These are phyloP conservation scores for Triticum dicoccoides DNA, from an alignment of 176 grass and related monocot genomes.

Conservation along the genomic window DNA sequence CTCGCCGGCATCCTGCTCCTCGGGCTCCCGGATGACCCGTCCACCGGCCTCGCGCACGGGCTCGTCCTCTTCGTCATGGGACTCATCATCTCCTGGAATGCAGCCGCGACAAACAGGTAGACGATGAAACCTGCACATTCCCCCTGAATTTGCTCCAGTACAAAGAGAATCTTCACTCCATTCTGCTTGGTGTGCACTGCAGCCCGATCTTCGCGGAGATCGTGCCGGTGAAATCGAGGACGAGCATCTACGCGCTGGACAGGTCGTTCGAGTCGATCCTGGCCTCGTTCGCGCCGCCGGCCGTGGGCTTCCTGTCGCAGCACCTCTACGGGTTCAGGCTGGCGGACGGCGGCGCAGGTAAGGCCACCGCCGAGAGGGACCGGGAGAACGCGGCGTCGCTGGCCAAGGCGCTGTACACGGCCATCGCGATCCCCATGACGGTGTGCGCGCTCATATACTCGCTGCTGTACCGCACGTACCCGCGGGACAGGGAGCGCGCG, in stretches of 20 bases:
- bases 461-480: slow-evolving; percentile 62
- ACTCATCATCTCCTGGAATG: slow-evolving; percentile 61
- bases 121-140: background rate
- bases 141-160: background rate
- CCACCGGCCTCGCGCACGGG: slow-evolving; percentile 45
- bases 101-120: slow-evolving; percentile 50
- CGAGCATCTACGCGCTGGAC: slow-evolving; percentile 72
- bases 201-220: slow-evolving; percentile 93
- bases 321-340: slow-evolving; percentile 64
- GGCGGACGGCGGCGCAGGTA: slow-evolving; percentile 10
- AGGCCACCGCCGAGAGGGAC: slow-evolving; percentile 36
- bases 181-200: background rate
- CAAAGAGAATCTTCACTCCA: background rate
- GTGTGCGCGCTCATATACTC: slow-evolving; percentile 70
- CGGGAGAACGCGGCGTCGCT: slow-evolving; percentile 70
- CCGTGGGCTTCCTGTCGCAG: slow-evolving; percentile 61
- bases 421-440: slow-evolving; percentile 49
- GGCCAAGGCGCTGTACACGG: slow-evolving; percentile 80
- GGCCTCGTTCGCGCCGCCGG: slow-evolving; percentile 71
- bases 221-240: slow-evolving; percentile 72
- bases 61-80: slow-evolving; percentile 56
- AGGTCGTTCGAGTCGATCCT: slow-evolving; percentile 69
- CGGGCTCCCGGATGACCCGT: slow-evolving; percentile 41
- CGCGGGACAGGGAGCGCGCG: slow-evolving; percentile 71
- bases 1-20: slow-evolving; percentile 44